Conservation (phyloP, 176 grass and related monocot genomes). For the Aegilops tauschii region DNA sequence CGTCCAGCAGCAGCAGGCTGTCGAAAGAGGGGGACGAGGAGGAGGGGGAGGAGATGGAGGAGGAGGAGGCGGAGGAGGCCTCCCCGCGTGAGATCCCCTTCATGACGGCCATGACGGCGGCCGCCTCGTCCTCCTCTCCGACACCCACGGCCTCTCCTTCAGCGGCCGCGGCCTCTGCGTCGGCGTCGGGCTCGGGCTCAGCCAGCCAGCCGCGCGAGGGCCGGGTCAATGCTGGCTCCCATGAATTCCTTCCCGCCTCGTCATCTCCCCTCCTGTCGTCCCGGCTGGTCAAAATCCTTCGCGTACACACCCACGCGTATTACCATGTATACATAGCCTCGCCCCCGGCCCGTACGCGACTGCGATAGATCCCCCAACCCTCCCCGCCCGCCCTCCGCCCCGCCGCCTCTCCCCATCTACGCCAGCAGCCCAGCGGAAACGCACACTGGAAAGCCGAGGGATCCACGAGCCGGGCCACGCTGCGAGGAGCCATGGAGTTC, state of each 20-base stretch:
- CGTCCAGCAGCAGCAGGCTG: slow-evolving; percentile 38
- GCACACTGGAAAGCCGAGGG: not conserved
- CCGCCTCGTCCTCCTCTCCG: slow-evolving; percentile 9
- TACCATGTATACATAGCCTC: not conserved
- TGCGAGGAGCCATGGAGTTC: slow-evolving; percentile 37
- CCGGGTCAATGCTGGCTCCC: slow-evolving; percentile 9
- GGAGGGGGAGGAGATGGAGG: slow-evolving; percentile 3
- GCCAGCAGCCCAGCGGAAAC: not conserved
- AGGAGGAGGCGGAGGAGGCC: slow-evolving; percentile 10
- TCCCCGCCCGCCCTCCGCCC: not conserved
- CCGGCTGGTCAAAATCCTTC: slow-evolving; percentile 17
- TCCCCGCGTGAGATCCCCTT: slow-evolving; percentile 47
- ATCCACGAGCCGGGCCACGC: not conserved
- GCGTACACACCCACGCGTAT: slow-evolving; percentile 12
- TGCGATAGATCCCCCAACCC: slow-evolving; percentile 10
- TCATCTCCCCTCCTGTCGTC: slow-evolving; percentile 12
- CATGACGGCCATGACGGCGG: not conserved
- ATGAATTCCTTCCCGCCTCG: slow-evolving; percentile 1
- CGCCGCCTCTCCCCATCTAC: not conserved
- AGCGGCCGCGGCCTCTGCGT: not conserved
- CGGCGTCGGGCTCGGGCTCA: slow-evolving; percentile 10
- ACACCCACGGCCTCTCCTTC: slow-evolving; percentile 21
- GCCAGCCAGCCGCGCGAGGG: not conserved
- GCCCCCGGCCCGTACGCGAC: not conserved
- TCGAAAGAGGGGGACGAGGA: slow-evolving; percentile 34